Evolutionary conservation across 257 asterid species (phyloP), one percentile per base, ranked within the genome.

Genomic region (Jaltomata sinuosa): DNA sequence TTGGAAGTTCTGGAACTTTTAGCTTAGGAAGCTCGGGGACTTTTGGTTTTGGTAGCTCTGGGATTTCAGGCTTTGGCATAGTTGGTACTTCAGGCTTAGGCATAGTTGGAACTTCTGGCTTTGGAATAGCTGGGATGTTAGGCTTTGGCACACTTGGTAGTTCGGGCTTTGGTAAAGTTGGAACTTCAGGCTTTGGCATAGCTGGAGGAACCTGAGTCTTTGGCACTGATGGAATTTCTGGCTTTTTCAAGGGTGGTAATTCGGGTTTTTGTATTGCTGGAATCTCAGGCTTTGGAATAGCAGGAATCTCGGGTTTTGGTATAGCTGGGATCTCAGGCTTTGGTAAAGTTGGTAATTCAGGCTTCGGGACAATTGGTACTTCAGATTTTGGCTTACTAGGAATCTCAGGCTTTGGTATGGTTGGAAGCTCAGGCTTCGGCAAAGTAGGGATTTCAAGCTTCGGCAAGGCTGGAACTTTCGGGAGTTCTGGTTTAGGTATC

Each of bases 231-330:
- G 86, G 86, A 10, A 84, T 18, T 62, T 76, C 65, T 21, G 38
- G 8, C 42, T 72, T 72, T 38, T 64, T 83, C 16, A 68, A 25
- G 5, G 59, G 25, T 10, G 83, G 88, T 7, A 82, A 18, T 76
- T 85, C 83, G 0, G 36, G 64, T 21, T 80, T 85, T 25, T 84
- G 84, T 25, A 84, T 3, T 10, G 76, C 40, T 0, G 84, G 84
- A 15, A 69, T 11, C 12, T 83, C 85, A 2, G 84, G 87, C 54
- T 87, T 85, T 11, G 90, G 85, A 11, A 85, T 11, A 5, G 80
- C 12, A 29, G 90, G 88, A 9, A 86, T 6, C 50, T 86, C 79
- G 1, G 85, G 86, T 47, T 87, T 87, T 8, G 88, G 88, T 4
- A 80, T 0, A n/a, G 11, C 2, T 12, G 80, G 80, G 1, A 42